These are phyloP conservation scores for Fermentozyma sake DNA, from an alignment of 1,139 yeast genomes.

Conservation along the genomic window DNA sequence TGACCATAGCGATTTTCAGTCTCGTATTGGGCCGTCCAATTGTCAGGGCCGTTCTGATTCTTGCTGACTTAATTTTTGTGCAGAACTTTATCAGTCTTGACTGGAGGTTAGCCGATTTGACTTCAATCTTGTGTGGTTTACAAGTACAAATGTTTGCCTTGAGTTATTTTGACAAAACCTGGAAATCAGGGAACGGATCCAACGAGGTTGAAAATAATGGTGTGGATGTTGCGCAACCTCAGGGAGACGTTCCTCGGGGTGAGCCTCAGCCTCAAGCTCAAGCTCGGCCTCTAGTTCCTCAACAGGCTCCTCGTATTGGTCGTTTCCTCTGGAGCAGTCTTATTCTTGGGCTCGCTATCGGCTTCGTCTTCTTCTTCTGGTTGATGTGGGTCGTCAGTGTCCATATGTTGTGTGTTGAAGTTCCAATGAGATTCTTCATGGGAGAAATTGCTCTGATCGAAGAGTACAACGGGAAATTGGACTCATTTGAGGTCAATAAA, in stretches of 20 bases:
- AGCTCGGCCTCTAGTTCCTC: neutral
- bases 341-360: too few species aligned
- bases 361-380: slow-evolving; percentile 4
- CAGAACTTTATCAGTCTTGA: slow-evolving; percentile 10
- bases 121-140: slow-evolving; percentile 1
- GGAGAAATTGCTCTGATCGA: too few species aligned
- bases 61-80: slow-evolving; percentile 11
- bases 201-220: neutral
- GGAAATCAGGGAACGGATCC: slow-evolving; percentile 1
- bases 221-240: slow-evolving; percentile 1
- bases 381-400: slow-evolving; percentile 1
- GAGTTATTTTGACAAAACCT: neutral
- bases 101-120: slow-evolving; percentile 2
- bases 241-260: neutral
- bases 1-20: slow-evolving; percentile 27
- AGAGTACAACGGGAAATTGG: slow-evolving; percentile 5
- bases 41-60: slow-evolving; percentile 11
- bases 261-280: neutral
- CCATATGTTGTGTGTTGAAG: slow-evolving; percentile 1
- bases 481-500: slow-evolving; percentile 7
- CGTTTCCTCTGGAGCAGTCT: too few species aligned
- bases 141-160: slow-evolving; percentile 1
- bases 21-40: slow-evolving; percentile 41
- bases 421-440: slow-evolving; percentile 1
- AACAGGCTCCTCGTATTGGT: too few species aligned